Base-by-base conservation (phyloP, 2,329 filamentous ascomycete genomes). In the Fusarium concolor region DNA sequence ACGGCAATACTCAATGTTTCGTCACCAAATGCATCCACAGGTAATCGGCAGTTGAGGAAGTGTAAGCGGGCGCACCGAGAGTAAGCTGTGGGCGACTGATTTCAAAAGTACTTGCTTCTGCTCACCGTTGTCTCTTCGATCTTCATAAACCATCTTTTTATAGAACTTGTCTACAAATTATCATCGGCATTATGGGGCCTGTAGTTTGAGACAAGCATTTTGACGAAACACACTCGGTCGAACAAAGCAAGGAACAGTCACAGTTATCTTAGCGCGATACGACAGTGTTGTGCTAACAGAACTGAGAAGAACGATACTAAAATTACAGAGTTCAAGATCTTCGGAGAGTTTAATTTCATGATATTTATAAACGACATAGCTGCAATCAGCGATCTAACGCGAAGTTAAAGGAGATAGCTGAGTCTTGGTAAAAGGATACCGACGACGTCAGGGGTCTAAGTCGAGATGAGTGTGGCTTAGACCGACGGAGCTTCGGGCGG, bases 391-490 rank as follows among this genome's bases (percentile, higher is more conserved):
- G 31, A 33, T 33, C 14, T 33, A 33, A 33, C 14, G 14, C 12
- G 12, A 33, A 35, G 33, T 17, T 17, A 17, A 17, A 35, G 33
- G 33, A 35, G 33, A 33, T 33, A 33, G 31, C 31, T 33, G 31
- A 17, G 15, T 24, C 22, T 24, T 24, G 22, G 22, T 24, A 24
- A 24, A 24, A 24, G 22, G 22, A 24, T 24, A 24, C 22, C 6
- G 22, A 33, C 20, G 47, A 51, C 35, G 26, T 26, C 61, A 64
- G 61, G 61, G 58, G 52, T 57, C 44, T 64, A 58, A 31, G 52
- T 42, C 29, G 44, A 63, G 43, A 64, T 64, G 60, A 72, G 61
- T 66, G 70, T 72, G 70, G 70, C 70, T 72, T 62, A 72, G 70
- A 72, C 70, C 29, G 38, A 56, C 38, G 55, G 66, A 60, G 52